Percentiles rank a stretch among this genome's conserved stretches.
phyloP scores from a whole-genome alignment of 2,329 filamentous ascomycete genomes.

The Triangularia verruculosa region DNA sequence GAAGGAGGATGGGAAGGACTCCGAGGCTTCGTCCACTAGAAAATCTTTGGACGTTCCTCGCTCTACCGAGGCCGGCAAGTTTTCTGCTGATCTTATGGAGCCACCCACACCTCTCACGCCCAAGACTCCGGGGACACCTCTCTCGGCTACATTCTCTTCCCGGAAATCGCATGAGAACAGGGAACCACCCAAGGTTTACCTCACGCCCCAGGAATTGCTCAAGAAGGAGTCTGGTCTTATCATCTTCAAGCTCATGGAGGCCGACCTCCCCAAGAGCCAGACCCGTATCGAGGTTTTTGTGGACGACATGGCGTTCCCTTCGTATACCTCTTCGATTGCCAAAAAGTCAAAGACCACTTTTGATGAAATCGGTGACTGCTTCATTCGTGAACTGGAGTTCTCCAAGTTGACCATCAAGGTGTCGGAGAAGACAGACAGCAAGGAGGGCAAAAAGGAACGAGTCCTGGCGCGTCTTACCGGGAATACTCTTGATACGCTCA shows the following conservation, averaged over 20 bases:
- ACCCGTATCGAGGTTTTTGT: constrained; percentile 84
- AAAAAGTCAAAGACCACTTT: constrained; percentile 68
- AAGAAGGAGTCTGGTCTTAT: constrained; percentile 88
- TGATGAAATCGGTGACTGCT: constrained; percentile 91
- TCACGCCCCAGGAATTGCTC: constrained; percentile 75
- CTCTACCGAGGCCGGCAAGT: constrained; percentile 42
- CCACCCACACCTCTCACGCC: constrained; percentile 41
- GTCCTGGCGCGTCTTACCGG: constrained; percentile 80
- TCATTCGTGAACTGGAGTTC: constrained; percentile 95
- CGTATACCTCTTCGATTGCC: constrained; percentile 77
- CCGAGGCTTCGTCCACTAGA: constrained; percentile 38
- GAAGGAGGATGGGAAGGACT: constrained; percentile 40
- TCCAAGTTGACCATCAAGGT: constrained; percentile 88
- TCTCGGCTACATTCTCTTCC: constrained; percentile 39
- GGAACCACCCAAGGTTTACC: constrained; percentile 69
- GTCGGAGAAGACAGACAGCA: constrained; percentile 73
- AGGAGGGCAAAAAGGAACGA: constrained; percentile 68
- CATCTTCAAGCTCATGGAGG: constrained; percentile 92
- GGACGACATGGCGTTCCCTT: constrained; percentile 91
- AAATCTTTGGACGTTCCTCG: constrained; percentile 26
- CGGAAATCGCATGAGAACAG: constrained; percentile 52
- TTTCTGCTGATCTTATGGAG: constrained; percentile 36
- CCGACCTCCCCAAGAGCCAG: constrained; percentile 72
- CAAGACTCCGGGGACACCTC: constrained; percentile 44
- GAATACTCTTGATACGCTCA: constrained; percentile 81